phyloP scores from a whole-genome alignment of 148 eudicot genomes.

The Polygonum aviculare region DNA sequence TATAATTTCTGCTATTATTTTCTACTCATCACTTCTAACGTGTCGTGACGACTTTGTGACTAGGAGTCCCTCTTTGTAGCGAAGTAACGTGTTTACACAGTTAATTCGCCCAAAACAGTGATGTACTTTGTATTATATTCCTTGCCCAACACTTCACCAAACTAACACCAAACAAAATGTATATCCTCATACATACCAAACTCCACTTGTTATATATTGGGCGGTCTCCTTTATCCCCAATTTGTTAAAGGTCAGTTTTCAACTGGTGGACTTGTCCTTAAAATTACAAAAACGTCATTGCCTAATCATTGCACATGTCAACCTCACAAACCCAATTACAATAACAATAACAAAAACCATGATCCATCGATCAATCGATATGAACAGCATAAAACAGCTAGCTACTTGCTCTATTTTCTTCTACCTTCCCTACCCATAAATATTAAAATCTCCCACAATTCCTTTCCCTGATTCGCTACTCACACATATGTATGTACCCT shows the following conservation, averaged over 20 bases:
- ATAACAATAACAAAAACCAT: not conserved
- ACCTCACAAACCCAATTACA: not conserved
- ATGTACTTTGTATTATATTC: not conserved
- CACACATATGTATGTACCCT: not conserved
- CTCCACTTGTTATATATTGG: no score
- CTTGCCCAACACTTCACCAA: not conserved
- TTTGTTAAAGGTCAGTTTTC: not conserved
- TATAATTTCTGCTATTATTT: no score
- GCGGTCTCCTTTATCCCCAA: not conserved
- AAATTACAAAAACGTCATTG: slow-evolving; percentile 8
- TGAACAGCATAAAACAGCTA: not conserved
- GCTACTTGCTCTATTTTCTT: not conserved
- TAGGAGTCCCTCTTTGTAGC: no score
- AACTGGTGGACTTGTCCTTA: slow-evolving; percentile 8
- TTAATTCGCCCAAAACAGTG: no score
- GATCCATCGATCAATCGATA: no score
- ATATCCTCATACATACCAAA: not conserved
- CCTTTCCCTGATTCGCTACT: not conserved
- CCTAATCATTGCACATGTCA: not conserved
- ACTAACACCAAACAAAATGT: not conserved
- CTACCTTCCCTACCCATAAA: not conserved
- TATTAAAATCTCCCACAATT: not conserved
- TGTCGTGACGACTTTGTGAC: no score
- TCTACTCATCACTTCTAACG: no score
- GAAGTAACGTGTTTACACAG: no score